These are phyloP conservation scores for Paraconiothyrium brasiliense DNA, from an alignment of 2,329 filamentous ascomycete genomes.

Conservation along the genomic window DNA sequence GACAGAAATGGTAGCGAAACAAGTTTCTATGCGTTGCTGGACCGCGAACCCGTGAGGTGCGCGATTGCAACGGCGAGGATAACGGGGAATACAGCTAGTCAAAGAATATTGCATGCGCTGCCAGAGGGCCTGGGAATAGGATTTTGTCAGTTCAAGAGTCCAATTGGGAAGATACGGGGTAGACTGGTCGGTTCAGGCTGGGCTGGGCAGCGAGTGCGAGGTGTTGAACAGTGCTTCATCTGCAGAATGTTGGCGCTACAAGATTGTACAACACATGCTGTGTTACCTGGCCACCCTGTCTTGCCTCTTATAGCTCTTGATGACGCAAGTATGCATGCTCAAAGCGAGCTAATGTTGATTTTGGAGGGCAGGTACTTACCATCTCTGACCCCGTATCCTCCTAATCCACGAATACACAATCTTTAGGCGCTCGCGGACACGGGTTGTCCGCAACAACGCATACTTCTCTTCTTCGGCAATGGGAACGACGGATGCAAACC, in stretches of 20 bases:
- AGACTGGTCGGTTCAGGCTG: slow-evolving; percentile 7
- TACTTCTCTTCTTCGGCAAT: slow-evolving; percentile 84
- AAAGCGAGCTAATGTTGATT: slow-evolving; percentile 6
- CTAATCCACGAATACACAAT: slow-evolving; percentile 82
- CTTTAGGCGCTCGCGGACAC: slow-evolving; percentile 82
- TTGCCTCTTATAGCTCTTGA: neutral
- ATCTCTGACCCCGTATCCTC: slow-evolving; percentile 74
- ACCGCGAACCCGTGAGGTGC: slow-evolving; percentile 16
- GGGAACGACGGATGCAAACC: slow-evolving; percentile 85
- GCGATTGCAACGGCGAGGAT: slow-evolving; percentile 30
- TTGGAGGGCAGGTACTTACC: slow-evolving; percentile 63
- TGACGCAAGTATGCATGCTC: slow-evolving; percentile 16
- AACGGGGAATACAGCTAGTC: slow-evolving; percentile 39
- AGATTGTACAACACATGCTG: slow-evolving; percentile 2
- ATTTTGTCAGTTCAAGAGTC: slow-evolving; percentile 19
- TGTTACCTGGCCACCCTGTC: neutral
- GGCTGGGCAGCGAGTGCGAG: neutral
- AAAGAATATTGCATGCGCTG: slow-evolving; percentile 46
- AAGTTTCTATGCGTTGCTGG: neutral
- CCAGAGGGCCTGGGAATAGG: slow-evolving; percentile 38
- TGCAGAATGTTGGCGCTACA: slow-evolving; percentile 12
- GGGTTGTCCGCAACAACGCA: slow-evolving; percentile 73
- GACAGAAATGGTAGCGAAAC: slow-evolving; percentile 8
- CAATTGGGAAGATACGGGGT: slow-evolving; percentile 8
- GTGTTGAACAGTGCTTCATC: slow-evolving; percentile 7